phyloP scores from a whole-genome alignment of 495 filamentous ascomycete species.

The Xylaria telfairii region DNA sequence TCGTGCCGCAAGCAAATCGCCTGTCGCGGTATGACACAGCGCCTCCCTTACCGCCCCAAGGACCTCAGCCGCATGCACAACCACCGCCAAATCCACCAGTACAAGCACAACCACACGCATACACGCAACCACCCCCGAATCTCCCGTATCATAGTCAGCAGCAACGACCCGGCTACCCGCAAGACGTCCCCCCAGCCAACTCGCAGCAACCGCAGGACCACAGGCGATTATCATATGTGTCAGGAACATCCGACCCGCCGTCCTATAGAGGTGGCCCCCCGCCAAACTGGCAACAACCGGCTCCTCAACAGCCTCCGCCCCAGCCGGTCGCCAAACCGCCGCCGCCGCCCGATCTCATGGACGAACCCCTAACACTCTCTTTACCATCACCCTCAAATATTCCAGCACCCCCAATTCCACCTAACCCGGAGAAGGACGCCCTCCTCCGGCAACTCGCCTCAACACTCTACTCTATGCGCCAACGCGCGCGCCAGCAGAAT shows the following conservation, averaged over 20 bases:
- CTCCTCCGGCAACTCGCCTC: slow-evolving; percentile 78
- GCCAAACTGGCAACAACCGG: slow-evolving; percentile 34
- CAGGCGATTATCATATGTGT: slow-evolving; percentile 29
- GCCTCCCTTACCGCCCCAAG: slow-evolving; percentile 49
- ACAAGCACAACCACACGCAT: slow-evolving; percentile 25
- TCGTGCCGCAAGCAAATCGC: slow-evolving; percentile 32
- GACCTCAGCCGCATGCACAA: slow-evolving; percentile 30
- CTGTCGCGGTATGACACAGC: slow-evolving; percentile 51
- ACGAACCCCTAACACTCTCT: slow-evolving; percentile 69
- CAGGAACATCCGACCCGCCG: slow-evolving; percentile 26
- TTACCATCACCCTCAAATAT: slow-evolving; percentile 62
- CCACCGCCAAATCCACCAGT: slow-evolving; percentile 17
- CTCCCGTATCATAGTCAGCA: slow-evolving; percentile 44
- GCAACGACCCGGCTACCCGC: slow-evolving; percentile 35
- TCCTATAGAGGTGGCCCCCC: slow-evolving; percentile 31
- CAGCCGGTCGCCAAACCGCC: slow-evolving; percentile 52
- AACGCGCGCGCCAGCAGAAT: slow-evolving; percentile 67
- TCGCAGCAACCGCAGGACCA: slow-evolving; percentile 34
- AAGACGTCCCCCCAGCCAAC: slow-evolving; percentile 27
- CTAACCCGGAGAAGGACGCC: slow-evolving; percentile 94
- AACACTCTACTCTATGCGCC: slow-evolving; percentile 69
- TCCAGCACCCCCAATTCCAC: slow-evolving; percentile 83
- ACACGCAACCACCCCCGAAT: slow-evolving; percentile 33
- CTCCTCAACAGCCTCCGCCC: slow-evolving; percentile 32
- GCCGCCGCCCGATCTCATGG: slow-evolving; percentile 69